A percentile compares a stretch with the other conserved stretches of the same genome.
phyloP scores from a whole-genome alignment of 106 monocot genomes.

The Chionographis japonica region DNA sequence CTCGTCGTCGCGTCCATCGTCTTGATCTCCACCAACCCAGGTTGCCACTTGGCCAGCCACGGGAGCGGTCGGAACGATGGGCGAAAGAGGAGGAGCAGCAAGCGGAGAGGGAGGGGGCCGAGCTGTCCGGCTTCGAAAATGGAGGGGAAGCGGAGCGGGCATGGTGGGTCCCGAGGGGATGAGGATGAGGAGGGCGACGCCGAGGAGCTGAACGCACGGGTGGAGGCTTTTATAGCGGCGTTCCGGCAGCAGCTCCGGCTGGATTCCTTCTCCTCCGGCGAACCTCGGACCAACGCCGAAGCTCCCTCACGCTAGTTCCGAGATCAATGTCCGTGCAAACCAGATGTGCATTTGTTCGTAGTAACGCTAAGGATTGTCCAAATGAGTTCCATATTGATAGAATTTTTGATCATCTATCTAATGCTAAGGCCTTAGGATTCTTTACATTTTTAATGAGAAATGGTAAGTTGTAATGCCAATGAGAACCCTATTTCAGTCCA shows the following conservation, averaged over 20 bases:
- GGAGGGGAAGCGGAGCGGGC: background rate
- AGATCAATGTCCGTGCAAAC: too few relatives aligned
- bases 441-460: too few relatives aligned
- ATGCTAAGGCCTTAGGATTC: too few relatives aligned
- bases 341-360: too few relatives aligned
- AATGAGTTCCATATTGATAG: too few relatives aligned
- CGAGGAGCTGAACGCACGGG: conserved; percentile 63
- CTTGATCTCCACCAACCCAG: conserved; percentile 17
- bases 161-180: conserved; percentile 1
- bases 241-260: conserved; percentile 58
- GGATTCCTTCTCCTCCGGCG: conserved; percentile 47
- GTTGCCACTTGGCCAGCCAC: background rate
- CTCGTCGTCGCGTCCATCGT: conserved; percentile 48
- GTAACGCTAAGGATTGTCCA: too few relatives aligned
- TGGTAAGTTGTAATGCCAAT: too few relatives aligned
- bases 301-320: too few relatives aligned
- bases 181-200: conserved; percentile 13
- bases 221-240: conserved; percentile 62
- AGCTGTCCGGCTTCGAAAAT: background rate
- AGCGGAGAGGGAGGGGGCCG: background rate
- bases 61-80: background rate
- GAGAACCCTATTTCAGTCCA: too few relatives aligned
- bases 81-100: background rate
- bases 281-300: too few relatives aligned
- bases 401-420: too few relatives aligned